Conservation (phyloP, 441 rosid genomes). For the Pelargonium australe region DNA sequence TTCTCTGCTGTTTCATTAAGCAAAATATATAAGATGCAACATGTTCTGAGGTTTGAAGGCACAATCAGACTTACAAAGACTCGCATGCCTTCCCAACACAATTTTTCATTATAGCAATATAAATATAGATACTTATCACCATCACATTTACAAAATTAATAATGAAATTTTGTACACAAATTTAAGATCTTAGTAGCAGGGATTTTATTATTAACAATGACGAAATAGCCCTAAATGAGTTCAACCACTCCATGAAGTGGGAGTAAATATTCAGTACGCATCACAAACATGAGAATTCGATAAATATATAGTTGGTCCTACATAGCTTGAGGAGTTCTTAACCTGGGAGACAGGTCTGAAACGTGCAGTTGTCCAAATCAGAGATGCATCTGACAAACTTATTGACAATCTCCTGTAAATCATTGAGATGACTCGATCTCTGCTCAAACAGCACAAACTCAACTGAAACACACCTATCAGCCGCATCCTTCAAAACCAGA, state of each 20-base stretch:
- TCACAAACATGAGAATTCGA: neutral
- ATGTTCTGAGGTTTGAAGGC: neutral
- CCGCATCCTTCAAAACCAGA: conserved; percentile 51
- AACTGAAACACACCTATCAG: conserved; percentile 63
- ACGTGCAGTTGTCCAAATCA: conserved; percentile 81
- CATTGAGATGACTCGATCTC: conserved; percentile 40
- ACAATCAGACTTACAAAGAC: neutral
- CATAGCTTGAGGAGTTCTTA: conserved; percentile 6
- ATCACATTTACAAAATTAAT: neutral
- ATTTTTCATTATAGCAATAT: neutral
- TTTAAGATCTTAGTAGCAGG: neutral
- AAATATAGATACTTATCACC: neutral
- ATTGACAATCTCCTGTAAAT: conserved; percentile 44
- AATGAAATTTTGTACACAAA: neutral
- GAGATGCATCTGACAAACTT: conserved; percentile 48
- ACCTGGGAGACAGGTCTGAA: conserved; percentile 65
- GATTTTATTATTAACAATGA: neutral
- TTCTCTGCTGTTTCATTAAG: neutral
- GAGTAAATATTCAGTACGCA: neutral
- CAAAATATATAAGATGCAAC: neutral
- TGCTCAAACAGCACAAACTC: conserved; percentile 68
- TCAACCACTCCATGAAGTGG: neutral
- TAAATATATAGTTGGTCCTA: neutral
- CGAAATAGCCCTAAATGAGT: neutral
- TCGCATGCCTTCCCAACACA: neutral